A percentile compares a stretch with the other conserved stretches of the same genome.
These are phyloP conservation scores for Cladosporium sp. DNA, from an alignment of 2,329 filamentous ascomycete genomes.

Conservation along the genomic window DNA sequence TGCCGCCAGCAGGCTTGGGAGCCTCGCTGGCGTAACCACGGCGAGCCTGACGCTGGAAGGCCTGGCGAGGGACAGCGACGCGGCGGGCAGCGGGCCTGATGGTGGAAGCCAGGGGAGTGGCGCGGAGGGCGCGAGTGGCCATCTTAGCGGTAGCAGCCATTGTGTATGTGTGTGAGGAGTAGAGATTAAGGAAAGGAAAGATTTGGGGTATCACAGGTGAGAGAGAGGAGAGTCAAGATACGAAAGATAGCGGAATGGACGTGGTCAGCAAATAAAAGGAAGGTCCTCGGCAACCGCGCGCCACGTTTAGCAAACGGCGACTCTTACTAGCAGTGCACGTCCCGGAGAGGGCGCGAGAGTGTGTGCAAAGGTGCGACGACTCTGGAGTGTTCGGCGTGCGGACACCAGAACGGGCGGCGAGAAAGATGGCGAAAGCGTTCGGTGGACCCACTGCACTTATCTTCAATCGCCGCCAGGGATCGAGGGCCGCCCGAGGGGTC, in stretches of 20 bases:
- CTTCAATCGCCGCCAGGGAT: conserved; percentile 8
- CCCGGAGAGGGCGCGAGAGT: not conserved
- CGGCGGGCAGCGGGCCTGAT: conserved; percentile 54
- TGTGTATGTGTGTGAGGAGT: conserved; percentile 8
- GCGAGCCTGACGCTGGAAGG: conserved; percentile 69
- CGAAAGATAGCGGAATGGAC: not conserved
- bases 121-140: conserved; percentile 37
- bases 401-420: conserved; percentile 7
- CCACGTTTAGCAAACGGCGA: conserved; percentile 6
- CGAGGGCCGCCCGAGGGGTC: not conserved
- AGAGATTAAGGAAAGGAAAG: conserved; percentile 5
- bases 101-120: conserved; percentile 45
- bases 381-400: not conserved
- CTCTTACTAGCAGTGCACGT: conserved; percentile 5
- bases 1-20: conserved; percentile 22
- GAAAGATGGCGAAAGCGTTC: conserved; percentile 6
- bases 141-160: conserved; percentile 38
- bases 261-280: conserved; percentile 13
- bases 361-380: not conserved
- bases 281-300: conserved; percentile 3
- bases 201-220: conserved; percentile 1
- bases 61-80: conserved; percentile 58
- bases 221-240: not conserved
- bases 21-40: conserved; percentile 64
- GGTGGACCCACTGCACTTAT: conserved; percentile 12